These are phyloP conservation scores for Linderina pennispora DNA, from an alignment of 192 early-diverging fungal species.

Conservation along the genomic window DNA sequence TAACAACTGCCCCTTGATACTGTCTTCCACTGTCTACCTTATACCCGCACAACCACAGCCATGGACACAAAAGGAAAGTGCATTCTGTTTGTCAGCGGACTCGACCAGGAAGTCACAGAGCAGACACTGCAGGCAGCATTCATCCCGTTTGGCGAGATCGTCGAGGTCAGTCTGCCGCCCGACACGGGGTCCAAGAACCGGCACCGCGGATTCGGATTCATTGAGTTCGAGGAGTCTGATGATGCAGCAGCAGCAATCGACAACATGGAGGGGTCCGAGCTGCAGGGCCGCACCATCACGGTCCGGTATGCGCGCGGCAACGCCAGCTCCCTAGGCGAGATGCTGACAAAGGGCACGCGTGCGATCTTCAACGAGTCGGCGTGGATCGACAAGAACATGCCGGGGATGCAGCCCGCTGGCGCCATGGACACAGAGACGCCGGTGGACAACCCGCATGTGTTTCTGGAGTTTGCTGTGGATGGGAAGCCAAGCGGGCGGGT, in stretches of 20 bases:
- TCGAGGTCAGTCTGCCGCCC: slow-evolving; percentile 76
- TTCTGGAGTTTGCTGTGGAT: slow-evolving; percentile 28
- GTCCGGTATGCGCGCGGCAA: slow-evolving; percentile 67
- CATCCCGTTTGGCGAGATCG: slow-evolving; percentile 95
- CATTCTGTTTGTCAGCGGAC: slow-evolving; percentile 56
- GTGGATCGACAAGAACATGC: slow-evolving; percentile 19
- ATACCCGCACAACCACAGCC: too few species aligned
- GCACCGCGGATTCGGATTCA: slow-evolving; percentile 94
- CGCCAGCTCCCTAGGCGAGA: slow-evolving; percentile 35
- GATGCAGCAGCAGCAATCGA: slow-evolving; percentile 88
- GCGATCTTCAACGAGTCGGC: slow-evolving; percentile 24
- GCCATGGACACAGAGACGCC: not conserved
- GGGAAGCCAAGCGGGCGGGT: slow-evolving; percentile 22
- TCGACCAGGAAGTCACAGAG: slow-evolving; percentile 74
- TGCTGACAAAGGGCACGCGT: not conserved
- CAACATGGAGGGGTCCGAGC: slow-evolving; percentile 89
- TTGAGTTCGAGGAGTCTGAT: slow-evolving; percentile 81
- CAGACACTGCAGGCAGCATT: slow-evolving; percentile 81
- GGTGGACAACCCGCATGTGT: slow-evolving; percentile 12
- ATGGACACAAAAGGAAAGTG: slow-evolving; percentile 32
- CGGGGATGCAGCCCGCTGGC: not conserved
- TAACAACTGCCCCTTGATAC: too few species aligned
- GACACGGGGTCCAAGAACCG: slow-evolving; percentile 71
- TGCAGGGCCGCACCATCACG: slow-evolving; percentile 85
- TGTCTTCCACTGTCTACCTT: too few species aligned